These are phyloP conservation scores for Chloris gayana DNA, from an alignment of 176 grass and related monocot species.

Conservation along the genomic window DNA sequence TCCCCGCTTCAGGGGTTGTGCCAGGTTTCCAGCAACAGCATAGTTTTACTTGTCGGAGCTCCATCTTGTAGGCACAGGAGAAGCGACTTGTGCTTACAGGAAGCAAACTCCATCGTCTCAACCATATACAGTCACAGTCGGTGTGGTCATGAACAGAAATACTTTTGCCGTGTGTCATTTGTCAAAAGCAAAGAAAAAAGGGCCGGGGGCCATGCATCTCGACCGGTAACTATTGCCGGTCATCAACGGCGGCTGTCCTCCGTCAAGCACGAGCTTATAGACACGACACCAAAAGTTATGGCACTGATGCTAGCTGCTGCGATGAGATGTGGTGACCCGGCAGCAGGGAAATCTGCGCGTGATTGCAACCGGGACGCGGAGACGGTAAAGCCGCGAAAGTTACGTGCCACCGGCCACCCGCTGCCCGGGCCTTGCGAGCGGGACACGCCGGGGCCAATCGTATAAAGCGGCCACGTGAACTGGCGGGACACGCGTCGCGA, in stretches of 20 bases:
- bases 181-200: neutral
- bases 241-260: neutral
- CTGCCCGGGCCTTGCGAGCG: neutral
- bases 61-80: too few species aligned
- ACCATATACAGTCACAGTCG: too few species aligned
- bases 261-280: neutral
- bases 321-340: neutral
- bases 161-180: neutral
- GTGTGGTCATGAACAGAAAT: neutral
- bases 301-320: too few species aligned
- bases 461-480: neutral
- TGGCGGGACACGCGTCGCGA: neutral
- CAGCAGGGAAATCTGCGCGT: neutral
- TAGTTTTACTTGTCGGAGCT: neutral
- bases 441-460: neutral
- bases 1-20: too few species aligned
- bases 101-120: too few species aligned
- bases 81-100: neutral
- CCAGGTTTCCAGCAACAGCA: too few species aligned
- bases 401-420: neutral
- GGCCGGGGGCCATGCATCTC: neutral
- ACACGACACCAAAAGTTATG: neutral
- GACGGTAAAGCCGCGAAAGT: neutral
- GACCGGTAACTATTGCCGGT: neutral
- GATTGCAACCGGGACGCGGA: neutral